Evolutionary conservation across 805 yeast species (phyloP).

Genomic region (Metschnikowia dekortorum): DNA sequence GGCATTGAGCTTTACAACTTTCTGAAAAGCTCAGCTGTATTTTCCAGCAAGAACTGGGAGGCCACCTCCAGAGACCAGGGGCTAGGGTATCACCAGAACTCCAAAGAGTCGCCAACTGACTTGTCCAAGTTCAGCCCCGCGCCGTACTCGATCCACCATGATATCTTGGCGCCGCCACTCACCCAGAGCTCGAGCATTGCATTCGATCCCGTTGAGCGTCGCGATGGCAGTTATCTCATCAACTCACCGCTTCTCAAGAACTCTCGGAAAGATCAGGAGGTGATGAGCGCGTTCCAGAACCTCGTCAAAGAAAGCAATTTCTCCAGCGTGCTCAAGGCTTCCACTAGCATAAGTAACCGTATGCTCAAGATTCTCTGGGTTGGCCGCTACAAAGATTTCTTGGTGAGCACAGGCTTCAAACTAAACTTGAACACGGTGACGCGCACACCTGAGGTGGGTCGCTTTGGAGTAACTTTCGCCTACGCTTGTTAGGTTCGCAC

Average conservation of each 20-base stretch:
- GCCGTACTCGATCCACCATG: constrained; percentile 12
- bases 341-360: constrained; percentile 63
- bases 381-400: constrained; percentile 75
- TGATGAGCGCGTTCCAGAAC: constrained; percentile 48
- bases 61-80: not conserved
- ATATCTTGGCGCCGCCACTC: constrained; percentile 10
- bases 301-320: constrained; percentile 51
- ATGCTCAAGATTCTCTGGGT: constrained; percentile 76
- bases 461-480: constrained; percentile 58
- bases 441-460: constrained; percentile 43
- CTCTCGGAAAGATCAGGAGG: constrained; percentile 18
- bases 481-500: constrained; percentile 45
- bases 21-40: constrained; percentile 16
- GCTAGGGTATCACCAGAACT: not conserved
- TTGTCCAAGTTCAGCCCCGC: not conserved
- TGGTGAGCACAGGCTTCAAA: constrained; percentile 70
- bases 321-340: constrained; percentile 66
- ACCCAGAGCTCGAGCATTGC: not conserved
- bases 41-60: not conserved
- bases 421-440: constrained; percentile 37
- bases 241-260: constrained; percentile 19
- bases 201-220: constrained; percentile 6
- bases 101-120: not conserved
- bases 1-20: constrained; percentile 82
- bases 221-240: constrained; percentile 24